Conservation (phyloP, 2,329 filamentous ascomycete species). For the Tolypocladium tropicale region DNA sequence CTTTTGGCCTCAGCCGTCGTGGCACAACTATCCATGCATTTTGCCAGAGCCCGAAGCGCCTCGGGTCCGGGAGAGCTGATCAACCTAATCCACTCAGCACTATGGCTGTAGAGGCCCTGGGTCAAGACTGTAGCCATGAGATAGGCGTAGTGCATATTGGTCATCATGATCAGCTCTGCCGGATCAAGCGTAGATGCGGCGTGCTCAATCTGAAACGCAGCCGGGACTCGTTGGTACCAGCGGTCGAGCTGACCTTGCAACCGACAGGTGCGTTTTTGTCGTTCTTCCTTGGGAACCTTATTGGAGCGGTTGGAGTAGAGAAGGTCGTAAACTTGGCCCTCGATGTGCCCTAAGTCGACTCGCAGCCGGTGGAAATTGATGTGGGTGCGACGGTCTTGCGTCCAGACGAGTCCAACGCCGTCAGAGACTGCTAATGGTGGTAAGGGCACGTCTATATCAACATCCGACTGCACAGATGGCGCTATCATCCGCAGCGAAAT, state of each 20-base stretch:
- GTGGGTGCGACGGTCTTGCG: constrained; percentile 18
- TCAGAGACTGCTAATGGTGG: constrained; percentile 19
- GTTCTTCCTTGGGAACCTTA: constrained; percentile 17
- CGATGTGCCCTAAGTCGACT: constrained; percentile 27
- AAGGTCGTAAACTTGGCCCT: constrained; percentile 30
- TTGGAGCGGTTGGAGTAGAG: constrained; percentile 21
- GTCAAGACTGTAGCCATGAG: constrained; percentile 23
- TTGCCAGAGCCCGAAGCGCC: constrained; percentile 12
- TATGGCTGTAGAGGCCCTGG: constrained; percentile 27
- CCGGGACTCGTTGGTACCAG: constrained; percentile 25
- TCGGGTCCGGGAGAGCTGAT: constrained; percentile 17
- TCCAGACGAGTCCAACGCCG: constrained; percentile 21
- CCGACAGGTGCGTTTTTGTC: constrained; percentile 15
- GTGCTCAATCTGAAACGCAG: constrained; percentile 22
- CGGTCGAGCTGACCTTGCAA: constrained; percentile 22
- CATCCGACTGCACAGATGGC: constrained; percentile 27
- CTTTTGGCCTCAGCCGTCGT: background rate
- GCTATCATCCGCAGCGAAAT: constrained; percentile 25
- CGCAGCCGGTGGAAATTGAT: constrained; percentile 29
- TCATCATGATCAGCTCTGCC: constrained; percentile 21
- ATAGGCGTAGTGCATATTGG: constrained; percentile 26
- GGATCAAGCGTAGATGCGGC: constrained; percentile 17
- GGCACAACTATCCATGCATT: background rate
- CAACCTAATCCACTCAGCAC: constrained; percentile 24
- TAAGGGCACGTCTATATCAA: constrained; percentile 29